A percentile compares a stretch with the other conserved stretches of the same genome.
Evolutionary conservation across 192 early-diverging fungal species (phyloP).

Genomic region (Rhizoclosmatium globosum): DNA sequence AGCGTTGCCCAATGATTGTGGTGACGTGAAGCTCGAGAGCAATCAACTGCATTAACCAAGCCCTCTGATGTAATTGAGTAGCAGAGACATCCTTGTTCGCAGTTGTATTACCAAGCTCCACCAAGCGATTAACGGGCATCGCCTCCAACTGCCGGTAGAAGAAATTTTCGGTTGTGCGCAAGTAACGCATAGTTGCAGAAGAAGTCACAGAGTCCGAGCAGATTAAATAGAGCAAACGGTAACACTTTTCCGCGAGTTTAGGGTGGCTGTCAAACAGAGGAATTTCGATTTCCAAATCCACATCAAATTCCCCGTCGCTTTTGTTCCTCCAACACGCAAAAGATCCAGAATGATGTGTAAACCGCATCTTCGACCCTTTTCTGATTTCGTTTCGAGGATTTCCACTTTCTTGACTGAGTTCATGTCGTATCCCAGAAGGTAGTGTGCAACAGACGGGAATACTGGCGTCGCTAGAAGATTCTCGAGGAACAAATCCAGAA

Average conservation of each 20-base stretch:
- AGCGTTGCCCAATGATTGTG: slow-evolving; percentile 47
- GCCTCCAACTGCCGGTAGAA: slow-evolving; percentile 69
- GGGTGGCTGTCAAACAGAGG: slow-evolving; percentile 77
- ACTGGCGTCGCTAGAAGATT: slow-evolving; percentile 66
- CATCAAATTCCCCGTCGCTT: background rate
- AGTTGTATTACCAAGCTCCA: background rate
- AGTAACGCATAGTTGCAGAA: slow-evolving; percentile 74
- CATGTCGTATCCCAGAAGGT: slow-evolving; percentile 84
- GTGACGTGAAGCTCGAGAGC: slow-evolving; percentile 88
- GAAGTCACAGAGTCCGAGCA: slow-evolving; percentile 77
- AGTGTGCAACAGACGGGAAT: slow-evolving; percentile 85
- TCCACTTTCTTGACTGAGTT: slow-evolving; percentile 36
- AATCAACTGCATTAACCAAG: slow-evolving; percentile 88
- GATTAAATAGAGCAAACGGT: slow-evolving; percentile 84
- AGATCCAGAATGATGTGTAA: slow-evolving; percentile 54
- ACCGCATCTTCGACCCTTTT: slow-evolving; percentile 47
- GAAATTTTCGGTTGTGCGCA: slow-evolving; percentile 83
- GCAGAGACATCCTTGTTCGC: background rate
- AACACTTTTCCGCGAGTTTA: slow-evolving; percentile 85
- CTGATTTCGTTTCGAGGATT: slow-evolving; percentile 48
- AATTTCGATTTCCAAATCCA: slow-evolving; percentile 31
- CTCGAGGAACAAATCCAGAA: slow-evolving; percentile 84
- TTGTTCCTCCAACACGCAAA: slow-evolving; percentile 20
- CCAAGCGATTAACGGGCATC: slow-evolving; percentile 51
- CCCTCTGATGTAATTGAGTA: slow-evolving; percentile 75